Conservation (phyloP, 1,284 basidiomycete genomes). For the Neotropicomus parvogracilis region DNA sequence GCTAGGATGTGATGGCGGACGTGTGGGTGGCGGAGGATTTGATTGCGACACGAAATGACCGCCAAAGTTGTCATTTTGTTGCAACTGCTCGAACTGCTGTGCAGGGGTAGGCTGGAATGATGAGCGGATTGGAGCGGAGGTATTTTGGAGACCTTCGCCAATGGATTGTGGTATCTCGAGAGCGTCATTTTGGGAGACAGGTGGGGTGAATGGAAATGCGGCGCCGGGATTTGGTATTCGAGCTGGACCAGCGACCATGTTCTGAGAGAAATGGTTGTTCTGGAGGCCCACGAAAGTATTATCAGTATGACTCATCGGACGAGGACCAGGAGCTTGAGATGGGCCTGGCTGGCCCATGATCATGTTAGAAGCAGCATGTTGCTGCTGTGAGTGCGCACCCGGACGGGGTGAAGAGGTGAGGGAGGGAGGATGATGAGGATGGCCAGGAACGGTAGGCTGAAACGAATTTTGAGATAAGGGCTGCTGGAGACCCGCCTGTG, state of each 20-base stretch:
- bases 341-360: constrained; percentile 43
- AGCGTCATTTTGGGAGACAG: constrained; percentile 39
- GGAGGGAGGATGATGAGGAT: constrained; percentile 38
- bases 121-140: constrained; percentile 36
- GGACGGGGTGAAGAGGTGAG: constrained; percentile 48
- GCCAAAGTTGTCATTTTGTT: constrained; percentile 34
- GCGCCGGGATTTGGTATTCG: constrained; percentile 40
- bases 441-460: constrained; percentile 31
- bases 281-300: constrained; percentile 45
- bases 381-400: constrained; percentile 38
- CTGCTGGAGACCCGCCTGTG: constrained; percentile 36
- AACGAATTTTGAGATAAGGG: constrained; percentile 45
- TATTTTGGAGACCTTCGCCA: constrained; percentile 40
- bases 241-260: constrained; percentile 30
- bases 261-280: constrained; percentile 41
- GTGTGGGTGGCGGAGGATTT: constrained; percentile 36
- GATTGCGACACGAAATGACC: constrained; percentile 34
- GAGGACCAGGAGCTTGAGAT: constrained; percentile 42
- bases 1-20: constrained; percentile 46
- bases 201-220: constrained; percentile 39
- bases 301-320: constrained; percentile 46
- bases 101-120: constrained; percentile 54
- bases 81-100: constrained; percentile 54
- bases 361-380: constrained; percentile 38
- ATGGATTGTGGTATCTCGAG: constrained; percentile 40